phyloP scores from a whole-genome alignment of 371 early-diverging fungal genomes.

The Funneliformis caledonium region DNA sequence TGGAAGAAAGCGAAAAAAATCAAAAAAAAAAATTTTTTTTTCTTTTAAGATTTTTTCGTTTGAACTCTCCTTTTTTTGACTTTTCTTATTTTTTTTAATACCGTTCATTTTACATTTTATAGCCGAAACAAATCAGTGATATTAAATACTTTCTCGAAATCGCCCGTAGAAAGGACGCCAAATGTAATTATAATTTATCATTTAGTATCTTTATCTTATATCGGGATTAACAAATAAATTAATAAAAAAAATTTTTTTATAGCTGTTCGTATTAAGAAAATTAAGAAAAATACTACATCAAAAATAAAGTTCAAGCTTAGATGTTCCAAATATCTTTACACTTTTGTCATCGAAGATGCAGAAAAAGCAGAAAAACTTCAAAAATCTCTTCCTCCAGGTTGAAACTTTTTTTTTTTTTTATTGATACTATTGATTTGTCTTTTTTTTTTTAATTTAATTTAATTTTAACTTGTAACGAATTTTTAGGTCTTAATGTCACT shows the following conservation, averaged over 20 bases:
- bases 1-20: not conserved
- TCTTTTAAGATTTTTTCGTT: not conserved
- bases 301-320: conserved; percentile 98
- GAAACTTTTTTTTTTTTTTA: conserved; percentile 36
- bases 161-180: conserved; percentile 96
- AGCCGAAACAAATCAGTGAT: conserved; percentile 98
- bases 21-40: not conserved
- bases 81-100: not conserved
- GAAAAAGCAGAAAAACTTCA: conserved; percentile 97
- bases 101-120: not conserved
- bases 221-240: not conserved
- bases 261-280: conserved; percentile 93
- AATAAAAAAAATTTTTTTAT: not conserved
- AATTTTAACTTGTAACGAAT: not conserved
- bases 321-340: conserved; percentile 97
- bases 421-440: conserved; percentile 1
- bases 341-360: conserved; percentile 93
- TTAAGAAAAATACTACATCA: conserved; percentile 70
- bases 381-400: conserved; percentile 90
- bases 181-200: conserved; percentile 60
- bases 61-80: not conserved
- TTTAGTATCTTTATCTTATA: not conserved
- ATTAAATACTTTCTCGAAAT: conserved; percentile 98
- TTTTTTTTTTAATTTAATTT: not conserved
- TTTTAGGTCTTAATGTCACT: conserved; percentile 22